These are phyloP conservation scores for Lepidium campestre DNA, from an alignment of 441 rosid species.

Conservation along the genomic window DNA sequence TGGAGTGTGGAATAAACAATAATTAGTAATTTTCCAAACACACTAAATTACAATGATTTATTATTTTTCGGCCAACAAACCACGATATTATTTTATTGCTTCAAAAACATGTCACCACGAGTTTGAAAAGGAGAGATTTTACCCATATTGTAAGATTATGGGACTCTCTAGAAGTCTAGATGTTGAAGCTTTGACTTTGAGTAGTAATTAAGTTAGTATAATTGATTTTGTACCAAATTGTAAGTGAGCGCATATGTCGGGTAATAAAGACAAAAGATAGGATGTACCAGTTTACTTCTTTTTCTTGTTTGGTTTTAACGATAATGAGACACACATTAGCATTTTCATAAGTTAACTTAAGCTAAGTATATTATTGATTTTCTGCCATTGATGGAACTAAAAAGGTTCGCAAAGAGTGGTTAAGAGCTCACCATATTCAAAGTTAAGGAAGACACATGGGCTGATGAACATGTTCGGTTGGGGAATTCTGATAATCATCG, in stretches of 20 bases:
- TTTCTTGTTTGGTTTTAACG: neutral
- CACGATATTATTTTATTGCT: neutral
- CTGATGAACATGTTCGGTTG: constrained; percentile 66
- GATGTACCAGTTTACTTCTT: neutral
- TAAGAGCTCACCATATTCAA: constrained; percentile 23
- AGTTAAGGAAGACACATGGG: constrained; percentile 67
- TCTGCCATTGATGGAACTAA: neutral
- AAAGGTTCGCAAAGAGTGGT: constrained; percentile 31
- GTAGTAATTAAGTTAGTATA: neutral
- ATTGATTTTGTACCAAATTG: neutral
- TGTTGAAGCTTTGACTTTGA: neutral
- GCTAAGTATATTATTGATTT: neutral
- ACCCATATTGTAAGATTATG: neutral
- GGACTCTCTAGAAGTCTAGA: neutral
- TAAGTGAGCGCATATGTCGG: neutral
- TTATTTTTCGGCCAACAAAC: neutral
- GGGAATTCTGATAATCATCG: constrained; percentile 65
- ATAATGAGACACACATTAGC: neutral
- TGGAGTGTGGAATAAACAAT: too few relatives aligned
- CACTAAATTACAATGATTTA: too few relatives aligned
- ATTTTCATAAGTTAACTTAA: neutral
- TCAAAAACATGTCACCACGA: neutral
- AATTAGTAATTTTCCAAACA: neutral
- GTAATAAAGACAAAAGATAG: neutral
- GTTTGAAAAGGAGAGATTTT: neutral